Base-by-base conservation (phyloP, 2,329 filamentous ascomycete species). In the Mycosphaerelloides madeirae region DNA sequence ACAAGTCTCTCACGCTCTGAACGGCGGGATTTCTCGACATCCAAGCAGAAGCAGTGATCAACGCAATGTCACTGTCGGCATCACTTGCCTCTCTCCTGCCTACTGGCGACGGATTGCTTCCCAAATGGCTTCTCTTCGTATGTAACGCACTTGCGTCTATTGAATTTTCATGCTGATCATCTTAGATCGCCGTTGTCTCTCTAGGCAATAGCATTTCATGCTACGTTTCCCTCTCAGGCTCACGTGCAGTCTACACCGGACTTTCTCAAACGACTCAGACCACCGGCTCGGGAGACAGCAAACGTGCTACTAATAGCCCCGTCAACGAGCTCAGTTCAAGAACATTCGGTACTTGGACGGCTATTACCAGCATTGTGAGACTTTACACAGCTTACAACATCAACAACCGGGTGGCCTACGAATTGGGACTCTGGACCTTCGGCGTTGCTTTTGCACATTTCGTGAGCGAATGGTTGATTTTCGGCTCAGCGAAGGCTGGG, bases 271-370 rank as follows among this genome's bases (percentile, higher is more conserved):
- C 37, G 11, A 41, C 31, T 13, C 36, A 41, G 19, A 29, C 36
- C 1, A 39, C 34, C 7, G 40, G 40, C 12, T 37, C 33, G 2
- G 33, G 28, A 9, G 29, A 39, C 35, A 38, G 15, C 6, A 41
- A 45, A 18, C 35, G 15, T 3, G 28, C 37, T 3, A 41, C 31
- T 20, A 54, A 58, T 53, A 68, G 71, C 47, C 76, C 66, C 67
- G 79, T 87, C 44, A 90, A 86, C 5, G 80, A 84, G 4, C 79
- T 95, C 22, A 83, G 82, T 9, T 83, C 83, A 19, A 83, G 87
- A 52, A 81, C 87, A 15, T 95, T 95, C 65, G 89, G 85, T 42
- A 93, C 87, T 22, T 96, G 89, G 83, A 94, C 90, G 0, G 76
- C 91, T 46, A 74, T 95, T 46, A 83, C 85, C 5, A 79, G 81